Percentiles rank a stretch among this genome's conserved stretches.
phyloP scores from a whole-genome alignment of 352 stramenopile genomes.

The Phytophthora citrophthora region DNA sequence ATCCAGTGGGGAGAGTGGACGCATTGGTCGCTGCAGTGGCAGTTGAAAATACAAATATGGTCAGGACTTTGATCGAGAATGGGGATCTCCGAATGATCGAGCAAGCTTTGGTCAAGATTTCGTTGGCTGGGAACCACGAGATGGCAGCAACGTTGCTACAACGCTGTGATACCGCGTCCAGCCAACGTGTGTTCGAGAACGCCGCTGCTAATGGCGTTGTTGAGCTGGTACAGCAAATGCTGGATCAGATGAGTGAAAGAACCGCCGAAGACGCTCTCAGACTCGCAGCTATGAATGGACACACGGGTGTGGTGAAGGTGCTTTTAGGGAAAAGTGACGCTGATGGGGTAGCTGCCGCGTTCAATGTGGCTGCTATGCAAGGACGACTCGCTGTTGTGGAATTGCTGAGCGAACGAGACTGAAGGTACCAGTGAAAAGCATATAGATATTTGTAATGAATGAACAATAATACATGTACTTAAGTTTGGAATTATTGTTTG shows the following conservation, averaged over 20 bases:
- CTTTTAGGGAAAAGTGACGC: slow-evolving; percentile 19
- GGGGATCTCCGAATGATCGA: slow-evolving; percentile 15
- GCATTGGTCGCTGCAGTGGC: slow-evolving; percentile 13
- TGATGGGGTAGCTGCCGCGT: slow-evolving; percentile 10
- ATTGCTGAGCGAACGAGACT: slow-evolving; percentile 21
- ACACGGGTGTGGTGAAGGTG: slow-evolving; percentile 17
- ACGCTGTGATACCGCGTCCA: slow-evolving; percentile 8
- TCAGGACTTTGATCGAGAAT: slow-evolving; percentile 1
- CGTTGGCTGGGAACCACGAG: slow-evolving; percentile 12
- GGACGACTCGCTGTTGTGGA: slow-evolving; percentile 20
- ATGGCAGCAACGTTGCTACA: slow-evolving; percentile 10
- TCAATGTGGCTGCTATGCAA: slow-evolving; percentile 23
- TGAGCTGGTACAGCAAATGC: slow-evolving; percentile 17
- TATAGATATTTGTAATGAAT: no score
- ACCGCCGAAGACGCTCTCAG: slow-evolving; percentile 4
- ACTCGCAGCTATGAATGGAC: slow-evolving; percentile 20
- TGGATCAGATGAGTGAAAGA: slow-evolving; percentile 10
- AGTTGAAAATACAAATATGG: slow-evolving; percentile 9
- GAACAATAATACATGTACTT: no score
- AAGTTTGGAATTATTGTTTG: no score
- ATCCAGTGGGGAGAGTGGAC: slow-evolving; percentile 3
- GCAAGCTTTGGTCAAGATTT: slow-evolving; percentile 24
- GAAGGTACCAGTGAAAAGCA: not conserved
- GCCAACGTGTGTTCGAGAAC: slow-evolving; percentile 21
- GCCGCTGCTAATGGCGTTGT: slow-evolving; percentile 13